phyloP scores from a whole-genome alignment of 345 rosid species.

The Citrus unshiu region DNA sequence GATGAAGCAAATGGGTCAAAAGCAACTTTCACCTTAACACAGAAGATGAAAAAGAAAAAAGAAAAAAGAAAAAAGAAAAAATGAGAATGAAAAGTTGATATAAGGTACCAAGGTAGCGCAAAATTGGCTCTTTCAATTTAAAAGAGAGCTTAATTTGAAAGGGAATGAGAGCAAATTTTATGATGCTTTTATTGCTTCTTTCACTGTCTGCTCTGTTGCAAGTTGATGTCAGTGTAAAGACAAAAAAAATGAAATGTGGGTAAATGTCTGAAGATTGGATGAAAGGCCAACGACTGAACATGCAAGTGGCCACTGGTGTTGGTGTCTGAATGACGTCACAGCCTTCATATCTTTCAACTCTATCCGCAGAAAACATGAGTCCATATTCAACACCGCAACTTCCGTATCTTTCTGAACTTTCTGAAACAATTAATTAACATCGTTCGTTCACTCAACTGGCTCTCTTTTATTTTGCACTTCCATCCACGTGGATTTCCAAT shows the following conservation, averaged over 20 bases:
- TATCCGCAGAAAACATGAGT: background rate
- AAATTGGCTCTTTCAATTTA: too few species aligned
- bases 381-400: background rate
- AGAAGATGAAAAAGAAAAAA: too few species aligned
- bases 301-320: background rate
- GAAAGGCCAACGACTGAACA: slow-evolving; percentile 6
- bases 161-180: too few species aligned
- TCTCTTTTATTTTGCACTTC: background rate
- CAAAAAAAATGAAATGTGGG: too few species aligned
- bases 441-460: background rate
- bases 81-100: background rate
- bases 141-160: too few species aligned
- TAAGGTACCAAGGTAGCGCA: too few species aligned
- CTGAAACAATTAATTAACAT: slow-evolving; percentile 5
- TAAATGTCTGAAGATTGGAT: background rate
- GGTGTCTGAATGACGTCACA: background rate
- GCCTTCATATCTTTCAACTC: background rate
- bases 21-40: background rate
- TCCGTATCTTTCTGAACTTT: background rate
- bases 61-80: too few species aligned
- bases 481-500: background rate
- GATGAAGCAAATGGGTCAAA: background rate
- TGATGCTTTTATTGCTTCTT: too few species aligned
- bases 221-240: too few species aligned
- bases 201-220: background rate